Percentiles rank a stretch among this genome's conserved stretches.
Evolutionary conservation across 805 yeast genomes (phyloP).

Genomic region (Helenozyma baotianmanensis): DNA sequence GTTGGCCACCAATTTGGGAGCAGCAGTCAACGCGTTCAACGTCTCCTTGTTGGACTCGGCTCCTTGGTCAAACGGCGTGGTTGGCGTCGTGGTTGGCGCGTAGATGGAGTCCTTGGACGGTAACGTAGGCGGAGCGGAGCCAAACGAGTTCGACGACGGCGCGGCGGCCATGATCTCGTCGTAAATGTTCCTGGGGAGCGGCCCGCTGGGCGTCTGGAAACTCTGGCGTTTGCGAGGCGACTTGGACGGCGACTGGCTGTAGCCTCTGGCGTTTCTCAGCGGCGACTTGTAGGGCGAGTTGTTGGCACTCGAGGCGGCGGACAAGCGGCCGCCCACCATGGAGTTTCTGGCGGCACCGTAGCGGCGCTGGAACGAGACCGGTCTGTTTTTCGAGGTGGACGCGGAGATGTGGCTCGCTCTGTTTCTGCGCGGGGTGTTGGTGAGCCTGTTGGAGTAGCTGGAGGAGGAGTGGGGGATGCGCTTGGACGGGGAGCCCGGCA

Average conservation of each 20-base stretch:
- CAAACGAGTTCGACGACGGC: slow-evolving; percentile 11
- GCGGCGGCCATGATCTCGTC: slow-evolving; percentile 34
- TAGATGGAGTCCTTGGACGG: slow-evolving; percentile 36
- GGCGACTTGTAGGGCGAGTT: slow-evolving; percentile 29
- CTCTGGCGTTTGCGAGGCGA: slow-evolving; percentile 19
- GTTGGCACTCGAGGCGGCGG: slow-evolving; percentile 30
- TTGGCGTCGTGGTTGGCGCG: slow-evolving; percentile 10
- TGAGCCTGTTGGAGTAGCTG: slow-evolving; percentile 5
- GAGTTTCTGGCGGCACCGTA: slow-evolving; percentile 21
- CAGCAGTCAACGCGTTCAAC: slow-evolving; percentile 20
- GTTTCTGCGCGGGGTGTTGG: slow-evolving; percentile 11
- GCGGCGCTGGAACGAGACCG: slow-evolving; percentile 40
- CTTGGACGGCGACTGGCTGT: slow-evolving; percentile 12
- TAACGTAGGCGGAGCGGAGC: slow-evolving; percentile 35
- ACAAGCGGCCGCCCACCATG: slow-evolving; percentile 17
- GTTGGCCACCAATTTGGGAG: slow-evolving; percentile 20
- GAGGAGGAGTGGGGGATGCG: slow-evolving; percentile 12
- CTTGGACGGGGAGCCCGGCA: slow-evolving; percentile 10
- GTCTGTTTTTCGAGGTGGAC: slow-evolving; percentile 29
- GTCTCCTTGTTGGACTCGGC: slow-evolving; percentile 16
- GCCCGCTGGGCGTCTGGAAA: slow-evolving; percentile 21
- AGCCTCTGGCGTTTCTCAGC: slow-evolving; percentile 4
- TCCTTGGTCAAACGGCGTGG: slow-evolving; percentile 4
- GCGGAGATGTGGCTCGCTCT: slow-evolving; percentile 31
- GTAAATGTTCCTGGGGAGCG: slow-evolving; percentile 39